These are phyloP conservation scores for Trichoderma reesei DNA, from an alignment of 495 filamentous ascomycete genomes.

Conservation along the genomic window DNA sequence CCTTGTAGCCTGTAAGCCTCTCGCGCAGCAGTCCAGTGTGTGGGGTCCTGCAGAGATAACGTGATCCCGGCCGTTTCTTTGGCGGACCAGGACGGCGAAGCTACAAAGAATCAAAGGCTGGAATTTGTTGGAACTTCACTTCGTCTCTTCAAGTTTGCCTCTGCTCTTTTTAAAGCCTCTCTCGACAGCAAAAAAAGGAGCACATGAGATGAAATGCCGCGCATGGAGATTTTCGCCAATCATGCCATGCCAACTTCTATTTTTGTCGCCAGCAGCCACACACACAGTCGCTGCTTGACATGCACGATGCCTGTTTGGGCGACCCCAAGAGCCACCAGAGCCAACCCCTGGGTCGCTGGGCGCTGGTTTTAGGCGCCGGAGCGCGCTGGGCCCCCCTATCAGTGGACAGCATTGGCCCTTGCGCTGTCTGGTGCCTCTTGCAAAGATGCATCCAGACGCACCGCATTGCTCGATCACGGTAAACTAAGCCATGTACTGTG, in stretches of 20 bases:
- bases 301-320: slow-evolving; percentile 6
- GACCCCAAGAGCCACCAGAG: slow-evolving; percentile 1
- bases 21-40: background rate
- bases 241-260: background rate
- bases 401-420: background rate
- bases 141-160: too few relatives aligned
- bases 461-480: background rate
- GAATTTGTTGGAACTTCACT: too few relatives aligned
- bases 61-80: background rate
- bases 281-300: background rate
- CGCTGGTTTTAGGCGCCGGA: background rate
- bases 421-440: background rate
- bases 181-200: background rate
- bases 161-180: too few relatives aligned
- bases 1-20: background rate
- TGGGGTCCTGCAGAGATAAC: slow-evolving; percentile 5
- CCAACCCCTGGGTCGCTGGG: background rate
- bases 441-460: background rate
- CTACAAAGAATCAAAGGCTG: background rate
- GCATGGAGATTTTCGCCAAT: background rate
- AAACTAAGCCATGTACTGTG: too few relatives aligned
- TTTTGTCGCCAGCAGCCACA: background rate
- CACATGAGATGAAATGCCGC: slow-evolving; percentile 1
- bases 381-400: background rate
- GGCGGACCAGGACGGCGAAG: background rate